A percentile compares a stretch with the other conserved stretches of the same genome.
Evolutionary conservation across 768 basidiomycete species (phyloP).

Genomic region (Agrocybe praecox): DNA sequence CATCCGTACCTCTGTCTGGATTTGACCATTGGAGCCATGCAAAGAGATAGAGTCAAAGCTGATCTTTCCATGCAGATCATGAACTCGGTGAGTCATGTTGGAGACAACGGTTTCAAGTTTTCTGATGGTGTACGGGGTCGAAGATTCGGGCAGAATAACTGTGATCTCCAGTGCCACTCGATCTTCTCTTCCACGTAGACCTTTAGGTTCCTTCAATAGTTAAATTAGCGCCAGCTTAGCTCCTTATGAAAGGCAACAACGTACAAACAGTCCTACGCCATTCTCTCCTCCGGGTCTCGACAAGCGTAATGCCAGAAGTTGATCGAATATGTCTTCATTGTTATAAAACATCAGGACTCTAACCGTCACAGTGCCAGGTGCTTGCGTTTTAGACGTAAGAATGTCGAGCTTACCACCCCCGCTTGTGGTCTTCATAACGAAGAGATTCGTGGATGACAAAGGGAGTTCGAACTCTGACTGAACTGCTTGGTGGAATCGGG

Average conservation of each 20-base stretch:
- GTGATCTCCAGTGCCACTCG: conserved; percentile 12
- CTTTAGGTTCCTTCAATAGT: no score
- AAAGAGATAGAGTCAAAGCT: conserved; percentile 49
- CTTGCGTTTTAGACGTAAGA: neutral
- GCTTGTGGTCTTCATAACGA: neutral
- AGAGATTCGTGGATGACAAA: conserved; percentile 2
- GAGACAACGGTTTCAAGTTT: conserved; percentile 29
- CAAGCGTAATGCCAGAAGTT: neutral
- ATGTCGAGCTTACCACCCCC: neutral
- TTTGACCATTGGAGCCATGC: conserved; percentile 31
- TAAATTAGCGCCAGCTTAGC: no score
- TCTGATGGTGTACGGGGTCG: neutral
- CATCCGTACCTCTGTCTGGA: conserved; percentile 35
- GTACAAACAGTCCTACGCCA: conserved; percentile 9
- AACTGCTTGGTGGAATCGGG: neutral
- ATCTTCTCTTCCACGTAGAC: neutral
- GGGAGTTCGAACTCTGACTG: conserved; percentile 4
- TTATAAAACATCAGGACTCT: neutral
- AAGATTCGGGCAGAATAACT: conserved; percentile 14
- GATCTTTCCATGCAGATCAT: conserved; percentile 33
- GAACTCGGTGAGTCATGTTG: conserved; percentile 41
- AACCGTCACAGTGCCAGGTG: neutral
- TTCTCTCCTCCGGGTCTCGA: neutral
- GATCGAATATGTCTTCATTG: neutral
- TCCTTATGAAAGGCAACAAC: neutral